Percentiles rank a stretch among this genome's conserved stretches.
Conservation (phyloP, 371 early-diverging fungal species). For the Rhizopus stolonifer region DNA sequence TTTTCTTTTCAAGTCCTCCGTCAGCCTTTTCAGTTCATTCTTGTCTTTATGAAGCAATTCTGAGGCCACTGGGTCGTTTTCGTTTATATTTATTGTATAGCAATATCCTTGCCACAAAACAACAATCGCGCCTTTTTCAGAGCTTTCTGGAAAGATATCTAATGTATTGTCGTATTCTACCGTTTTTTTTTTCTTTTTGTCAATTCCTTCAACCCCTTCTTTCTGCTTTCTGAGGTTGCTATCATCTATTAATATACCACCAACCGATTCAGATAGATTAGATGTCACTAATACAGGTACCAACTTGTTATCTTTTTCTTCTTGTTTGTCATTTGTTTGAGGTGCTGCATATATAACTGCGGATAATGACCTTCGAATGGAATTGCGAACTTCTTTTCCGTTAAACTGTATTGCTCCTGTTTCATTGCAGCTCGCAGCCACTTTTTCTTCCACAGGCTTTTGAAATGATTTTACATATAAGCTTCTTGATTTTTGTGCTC, state of each 20-base stretch:
- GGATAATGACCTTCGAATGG: constrained; percentile 39
- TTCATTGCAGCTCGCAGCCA: constrained; percentile 21
- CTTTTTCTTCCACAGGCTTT: constrained; percentile 10
- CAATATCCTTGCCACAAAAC: constrained; percentile 48
- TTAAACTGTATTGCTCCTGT: constrained; percentile 32
- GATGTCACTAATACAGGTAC: constrained; percentile 43
- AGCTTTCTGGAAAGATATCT: constrained; percentile 20
- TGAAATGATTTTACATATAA: constrained; percentile 37
- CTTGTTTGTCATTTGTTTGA: constrained; percentile 11
- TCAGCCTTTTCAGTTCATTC: not conserved
- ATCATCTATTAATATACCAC: constrained; percentile 31
- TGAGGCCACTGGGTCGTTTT: constrained; percentile 7
- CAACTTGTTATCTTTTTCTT: constrained; percentile 13
- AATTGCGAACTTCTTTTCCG: constrained; percentile 31
- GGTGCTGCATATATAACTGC: constrained; percentile 43
- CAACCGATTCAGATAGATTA: constrained; percentile 32
- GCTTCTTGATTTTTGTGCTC: constrained; percentile 39
- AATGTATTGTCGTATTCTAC: constrained; percentile 43
- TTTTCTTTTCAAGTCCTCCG: constrained; percentile 6
- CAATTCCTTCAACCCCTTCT: constrained; percentile 5
- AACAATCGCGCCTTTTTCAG: constrained; percentile 8
- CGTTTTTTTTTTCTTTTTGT: constrained; percentile 16
- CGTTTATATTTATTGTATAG: constrained; percentile 13
- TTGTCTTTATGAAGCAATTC: constrained; percentile 3
- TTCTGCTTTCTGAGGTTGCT: constrained; percentile 3